Evolutionary conservation across 2,329 filamentous ascomycete genomes (phyloP).

Genomic region (Hypoxylon sp.): DNA sequence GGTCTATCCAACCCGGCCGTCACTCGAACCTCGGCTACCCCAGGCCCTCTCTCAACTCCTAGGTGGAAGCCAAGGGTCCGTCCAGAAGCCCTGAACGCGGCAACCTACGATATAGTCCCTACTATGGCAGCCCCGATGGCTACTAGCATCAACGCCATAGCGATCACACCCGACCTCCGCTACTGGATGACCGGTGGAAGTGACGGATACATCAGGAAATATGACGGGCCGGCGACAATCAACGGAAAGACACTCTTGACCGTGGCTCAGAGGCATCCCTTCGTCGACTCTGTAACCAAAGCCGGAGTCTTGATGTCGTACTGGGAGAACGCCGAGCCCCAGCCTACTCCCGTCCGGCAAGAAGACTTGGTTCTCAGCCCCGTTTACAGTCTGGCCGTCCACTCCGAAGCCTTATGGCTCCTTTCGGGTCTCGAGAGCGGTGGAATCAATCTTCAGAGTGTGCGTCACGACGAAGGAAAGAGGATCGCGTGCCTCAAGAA

Average conservation of each 20-base stretch:
- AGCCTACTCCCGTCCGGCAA: conserved; percentile 57
- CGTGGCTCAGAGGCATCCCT: conserved; percentile 94
- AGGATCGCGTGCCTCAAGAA: conserved; percentile 84
- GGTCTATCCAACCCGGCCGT: conserved; percentile 44
- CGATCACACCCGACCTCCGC: conserved; percentile 91
- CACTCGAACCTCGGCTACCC: conserved; percentile 54
- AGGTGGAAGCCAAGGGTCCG: conserved; percentile 74
- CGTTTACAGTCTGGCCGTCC: conserved; percentile 93
- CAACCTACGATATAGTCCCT: conserved; percentile 93
- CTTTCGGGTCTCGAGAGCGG: conserved; percentile 92
- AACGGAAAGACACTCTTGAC: conserved; percentile 95
- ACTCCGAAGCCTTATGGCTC: conserved; percentile 91
- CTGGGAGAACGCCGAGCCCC: conserved; percentile 95
- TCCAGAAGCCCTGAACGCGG: conserved; percentile 82
- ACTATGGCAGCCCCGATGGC: conserved; percentile 97
- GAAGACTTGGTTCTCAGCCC: conserved; percentile 81
- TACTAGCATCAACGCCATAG: conserved; percentile 93
- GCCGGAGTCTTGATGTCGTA: conserved; percentile 95
- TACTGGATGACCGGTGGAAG: conserved; percentile 96
- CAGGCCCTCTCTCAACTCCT: conserved; percentile 53
- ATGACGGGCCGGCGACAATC: conserved; percentile 93
- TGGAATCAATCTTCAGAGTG: conserved; percentile 91
- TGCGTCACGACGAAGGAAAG: conserved; percentile 94
- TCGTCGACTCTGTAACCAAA: conserved; percentile 97
- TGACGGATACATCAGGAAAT: conserved; percentile 97